Base-by-base conservation (phyloP, 139 green algal species). In the Picochlorum sp. region DNA sequence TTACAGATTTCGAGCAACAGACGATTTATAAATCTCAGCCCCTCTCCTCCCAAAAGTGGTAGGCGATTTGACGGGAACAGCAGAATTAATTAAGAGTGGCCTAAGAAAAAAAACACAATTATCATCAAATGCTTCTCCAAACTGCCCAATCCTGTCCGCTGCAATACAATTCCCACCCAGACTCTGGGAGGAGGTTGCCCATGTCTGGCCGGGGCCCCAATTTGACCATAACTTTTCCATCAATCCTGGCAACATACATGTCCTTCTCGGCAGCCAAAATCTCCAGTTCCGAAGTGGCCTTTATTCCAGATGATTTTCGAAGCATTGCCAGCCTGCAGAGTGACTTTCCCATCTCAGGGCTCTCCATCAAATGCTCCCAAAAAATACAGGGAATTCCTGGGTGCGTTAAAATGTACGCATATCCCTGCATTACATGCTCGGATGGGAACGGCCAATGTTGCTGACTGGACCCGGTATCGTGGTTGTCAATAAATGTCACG, bases 341-440 rank as follows among this genome's bases (percentile, higher is more conserved):
- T 7, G 16, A 20, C 47, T 21, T 54, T 54, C 18, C 16, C 16
- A 54, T 20, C n/a, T 20, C 47, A 9, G 47, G 1, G 47, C 34
- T 41, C 30, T 67, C 49, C 8, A 60, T 41, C 15, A 89, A 80
- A 69, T 96, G 90, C 52, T 94, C 83, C 65, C 76, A 94, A 55
- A 94, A 91, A n/a, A 91, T 24, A 71, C 76, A 86, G 18, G 83
- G 83, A 3, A 82, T 73, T 65, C 90, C 88, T 1, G 91, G 91
- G 75, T 97, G 91, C 13, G 92, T 98, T 28, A 97, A 75, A 41
- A 97, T 89, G 78, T 97, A 97, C 15, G 88, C 86, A 58, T 97
- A 98, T 23, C 92, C 91, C 30, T 77, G 23, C 21, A 67, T 67
- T 6, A 92, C 52, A 16, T 59, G 10, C 21, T 45, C 31, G 41